Evolutionary conservation across 768 basidiomycete genomes (phyloP).

Genomic region (Lyophyllum semitale): DNA sequence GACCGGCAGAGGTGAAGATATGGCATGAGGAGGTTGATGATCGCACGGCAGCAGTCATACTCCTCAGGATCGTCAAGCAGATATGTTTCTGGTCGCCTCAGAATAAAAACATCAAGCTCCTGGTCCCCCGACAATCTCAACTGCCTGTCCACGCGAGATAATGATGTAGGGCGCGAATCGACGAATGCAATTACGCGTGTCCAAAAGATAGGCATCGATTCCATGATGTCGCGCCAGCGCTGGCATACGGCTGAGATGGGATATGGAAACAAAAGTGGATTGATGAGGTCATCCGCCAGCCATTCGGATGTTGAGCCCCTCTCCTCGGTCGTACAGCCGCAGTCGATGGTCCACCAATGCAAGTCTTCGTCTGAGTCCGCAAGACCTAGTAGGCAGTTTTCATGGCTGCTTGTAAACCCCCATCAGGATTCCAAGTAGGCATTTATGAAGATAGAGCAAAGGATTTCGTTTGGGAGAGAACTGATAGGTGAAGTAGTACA

Average conservation of each 20-base stretch:
- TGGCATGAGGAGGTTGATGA: constrained; percentile 16
- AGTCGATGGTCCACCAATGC: too few species aligned
- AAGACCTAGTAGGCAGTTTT: neutral
- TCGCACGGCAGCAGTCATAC: constrained; percentile 6
- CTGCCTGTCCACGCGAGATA: constrained; percentile 6
- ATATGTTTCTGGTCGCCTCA: constrained; percentile 10
- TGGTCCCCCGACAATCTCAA: constrained; percentile 13
- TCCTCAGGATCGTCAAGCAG: constrained; percentile 12
- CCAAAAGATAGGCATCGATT: constrained; percentile 14
- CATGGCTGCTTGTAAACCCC: neutral
- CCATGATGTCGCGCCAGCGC: constrained; percentile 1
- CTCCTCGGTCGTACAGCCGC: neutral
- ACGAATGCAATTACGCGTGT: constrained; percentile 19
- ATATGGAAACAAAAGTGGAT: neutral
- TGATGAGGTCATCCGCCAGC: neutral
- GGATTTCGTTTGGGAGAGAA: neutral
- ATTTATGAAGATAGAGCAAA: neutral
- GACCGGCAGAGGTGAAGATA: constrained; percentile 18
- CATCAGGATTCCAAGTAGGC: neutral
- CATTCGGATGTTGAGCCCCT: neutral
- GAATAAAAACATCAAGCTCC: constrained; percentile 16
- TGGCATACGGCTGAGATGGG: constrained; percentile 4
- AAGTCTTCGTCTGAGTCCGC: too few species aligned
- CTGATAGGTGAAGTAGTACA: too few species aligned
- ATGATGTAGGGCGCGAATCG: constrained; percentile 13